phyloP scores from a whole-genome alignment of 768 basidiomycete species.

The Kwoniella sp. region DNA sequence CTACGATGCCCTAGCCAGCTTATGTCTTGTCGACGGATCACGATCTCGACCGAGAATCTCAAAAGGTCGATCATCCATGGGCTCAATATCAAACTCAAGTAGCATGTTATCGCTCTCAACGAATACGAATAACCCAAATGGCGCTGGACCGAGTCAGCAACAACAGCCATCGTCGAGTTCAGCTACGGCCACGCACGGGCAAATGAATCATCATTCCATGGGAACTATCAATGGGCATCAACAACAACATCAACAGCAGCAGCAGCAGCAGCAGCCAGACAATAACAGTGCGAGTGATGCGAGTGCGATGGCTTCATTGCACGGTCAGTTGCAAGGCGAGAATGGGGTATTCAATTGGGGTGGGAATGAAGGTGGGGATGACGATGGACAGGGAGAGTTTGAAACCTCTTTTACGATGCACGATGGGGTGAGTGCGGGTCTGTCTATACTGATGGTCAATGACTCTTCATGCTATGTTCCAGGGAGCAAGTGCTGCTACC shows the following conservation, averaged over 20 bases:
- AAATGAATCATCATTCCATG: not conserved
- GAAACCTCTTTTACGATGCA: conserved; percentile 30
- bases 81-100: conserved; percentile 25
- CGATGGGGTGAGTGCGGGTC: conserved; percentile 26
- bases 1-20: conserved; percentile 32
- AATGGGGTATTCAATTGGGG: conserved; percentile 30
- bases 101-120: conserved; percentile 20
- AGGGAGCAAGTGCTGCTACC: too few relatives aligned
- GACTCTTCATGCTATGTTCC: too few relatives aligned
- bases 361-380: conserved; percentile 20
- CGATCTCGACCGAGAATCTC: conserved; percentile 14
- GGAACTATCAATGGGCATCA: not conserved
- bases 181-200: not conserved
- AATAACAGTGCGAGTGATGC: not conserved
- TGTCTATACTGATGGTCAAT: not conserved
- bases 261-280: not conserved
- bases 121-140: conserved; percentile 2
- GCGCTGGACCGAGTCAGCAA: conserved; percentile 1
- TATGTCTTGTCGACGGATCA: conserved; percentile 28
- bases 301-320: conserved; percentile 13
- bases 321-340: conserved; percentile 20
- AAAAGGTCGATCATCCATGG: conserved; percentile 30
- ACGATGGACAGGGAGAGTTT: conserved; percentile 33
- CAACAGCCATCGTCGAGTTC: not conserved
- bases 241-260: conserved; percentile 3